Base-by-base conservation (phyloP, 306 rosid species). In the Inga leiocalycina region DNA sequence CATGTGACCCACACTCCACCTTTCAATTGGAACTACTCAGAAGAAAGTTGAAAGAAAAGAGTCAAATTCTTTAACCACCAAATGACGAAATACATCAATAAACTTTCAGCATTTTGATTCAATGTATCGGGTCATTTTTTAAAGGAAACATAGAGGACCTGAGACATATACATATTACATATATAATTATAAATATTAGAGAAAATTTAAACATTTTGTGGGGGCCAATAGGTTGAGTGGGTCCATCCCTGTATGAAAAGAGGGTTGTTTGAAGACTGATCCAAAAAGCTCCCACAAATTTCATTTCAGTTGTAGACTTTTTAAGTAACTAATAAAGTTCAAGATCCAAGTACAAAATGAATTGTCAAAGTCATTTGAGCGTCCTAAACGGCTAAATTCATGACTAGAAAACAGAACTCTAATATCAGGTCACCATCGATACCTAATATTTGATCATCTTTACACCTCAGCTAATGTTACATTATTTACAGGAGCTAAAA, bases 381-480 rank as follows among this genome's bases (percentile, higher is more conserved):
- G 78, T 74, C 71, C 61, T 35, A 74, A 80, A 56, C 73, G 76
- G 77, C 84, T 82, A 81, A 86, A 74, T 79, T 86, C 90, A 84
- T 74, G 64, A 73, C 65, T 61, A 59, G n/a, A 57, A 54, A 57
- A 2, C 52, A 71, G 82, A 73, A 81, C 85, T 27, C 74, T 80
- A 79, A 85, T 71, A 86, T 83, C 81, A 86, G 85, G 90, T 73
- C 80, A 68, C 64, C 11, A 56, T 65, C 34, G 9, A 71, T 68
- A 45, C 87, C 88, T 87, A 86, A 75, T 80, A 78, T 74, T 57
- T 79, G 85, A 86, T 79, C 85, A 86, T 87, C 89, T 86, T 89
- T 87, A 89, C 90, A 92, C 68, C 92, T 89, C 90, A 80, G 59
- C 79, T 79, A 86, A 79, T 83, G 90, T 79, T 83, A 86, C 89